Percentiles rank a stretch among this genome's conserved stretches.
Conservation (phyloP, 305 asterid genomes). For the Fraxinus nigra region DNA sequence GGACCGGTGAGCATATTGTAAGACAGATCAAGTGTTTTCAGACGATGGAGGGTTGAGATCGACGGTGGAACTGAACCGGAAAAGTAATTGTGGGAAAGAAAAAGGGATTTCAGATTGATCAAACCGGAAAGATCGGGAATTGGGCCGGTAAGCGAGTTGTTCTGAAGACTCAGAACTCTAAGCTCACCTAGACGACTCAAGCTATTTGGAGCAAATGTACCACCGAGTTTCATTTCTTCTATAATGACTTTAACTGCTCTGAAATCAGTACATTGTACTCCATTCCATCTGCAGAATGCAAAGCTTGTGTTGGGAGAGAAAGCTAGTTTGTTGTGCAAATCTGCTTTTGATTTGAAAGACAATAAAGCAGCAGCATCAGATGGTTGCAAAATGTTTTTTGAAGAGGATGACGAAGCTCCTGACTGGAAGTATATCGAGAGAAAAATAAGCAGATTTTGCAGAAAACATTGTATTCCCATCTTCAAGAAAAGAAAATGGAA, state of each 20-base stretch:
- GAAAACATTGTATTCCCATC: constrained; percentile 21
- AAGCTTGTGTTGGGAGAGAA: constrained; percentile 29
- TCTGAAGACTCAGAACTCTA: constrained; percentile 63
- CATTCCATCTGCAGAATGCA: constrained; percentile 67
- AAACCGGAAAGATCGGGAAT: constrained; percentile 65
- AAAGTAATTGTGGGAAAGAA: constrained; percentile 57
- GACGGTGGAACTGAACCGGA: constrained; percentile 63
- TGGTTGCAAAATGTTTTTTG: constrained; percentile 13
- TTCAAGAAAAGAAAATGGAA: constrained; percentile 5
- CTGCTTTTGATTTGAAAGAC: constrained; percentile 69
- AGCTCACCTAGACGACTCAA: constrained; percentile 53
- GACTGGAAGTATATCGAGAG: constrained; percentile 11
- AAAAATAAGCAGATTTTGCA: constrained; percentile 16
- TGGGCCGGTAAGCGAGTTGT: constrained; percentile 75
- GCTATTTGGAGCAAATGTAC: constrained; percentile 49
- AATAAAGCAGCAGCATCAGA: constrained; percentile 61
- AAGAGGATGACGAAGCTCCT: constrained; percentile 23
- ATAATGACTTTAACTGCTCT: constrained; percentile 42
- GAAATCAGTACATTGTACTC: constrained; percentile 50
- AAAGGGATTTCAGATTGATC: constrained; percentile 54
- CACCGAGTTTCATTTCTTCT: constrained; percentile 49
- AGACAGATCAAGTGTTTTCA: constrained; percentile 75
- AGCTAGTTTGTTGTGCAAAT: constrained; percentile 33
- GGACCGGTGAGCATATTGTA: constrained; percentile 63
- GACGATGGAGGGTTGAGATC: constrained; percentile 62